A percentile compares a stretch with the other conserved stretches of the same genome.
Evolutionary conservation across 805 yeast species (phyloP).

Genomic region (Blastobotrys parvus): DNA sequence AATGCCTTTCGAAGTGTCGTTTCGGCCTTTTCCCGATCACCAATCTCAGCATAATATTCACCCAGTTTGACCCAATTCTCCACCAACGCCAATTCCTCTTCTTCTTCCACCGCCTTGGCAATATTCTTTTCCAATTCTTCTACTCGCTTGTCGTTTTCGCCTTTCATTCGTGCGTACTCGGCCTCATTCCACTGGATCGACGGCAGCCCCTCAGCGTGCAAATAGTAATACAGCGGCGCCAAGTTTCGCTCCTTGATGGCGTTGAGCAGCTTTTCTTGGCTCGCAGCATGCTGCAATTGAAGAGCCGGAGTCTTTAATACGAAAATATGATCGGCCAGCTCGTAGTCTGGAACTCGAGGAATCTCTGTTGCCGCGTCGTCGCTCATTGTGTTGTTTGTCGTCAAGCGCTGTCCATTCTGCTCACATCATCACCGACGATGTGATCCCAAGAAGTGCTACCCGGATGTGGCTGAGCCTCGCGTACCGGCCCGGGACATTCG

Average conservation of each 20-base stretch:
- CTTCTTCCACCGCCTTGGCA: constrained; percentile 54
- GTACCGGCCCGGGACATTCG: background rate
- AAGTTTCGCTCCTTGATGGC: constrained; percentile 53
- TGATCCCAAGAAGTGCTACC: background rate
- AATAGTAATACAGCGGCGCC: constrained; percentile 76
- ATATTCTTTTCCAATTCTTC: constrained; percentile 38
- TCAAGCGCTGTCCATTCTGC: background rate
- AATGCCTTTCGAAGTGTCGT: constrained; percentile 61
- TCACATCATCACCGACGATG: background rate
- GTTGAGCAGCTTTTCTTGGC: constrained; percentile 39
- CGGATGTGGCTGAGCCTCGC: background rate
- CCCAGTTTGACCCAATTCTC: constrained; percentile 74
- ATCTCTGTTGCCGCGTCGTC: background rate
- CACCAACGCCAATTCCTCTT: constrained; percentile 78
- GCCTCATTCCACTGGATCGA: constrained; percentile 50
- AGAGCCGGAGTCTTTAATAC: constrained; percentile 39
- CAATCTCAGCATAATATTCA: constrained; percentile 77
- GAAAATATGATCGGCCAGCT: constrained; percentile 73
- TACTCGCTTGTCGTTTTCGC: constrained; percentile 49
- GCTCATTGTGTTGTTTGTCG: background rate
- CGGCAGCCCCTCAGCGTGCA: constrained; percentile 40
- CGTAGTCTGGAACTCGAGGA: constrained; percentile 58
- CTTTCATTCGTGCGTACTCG: constrained; percentile 42
- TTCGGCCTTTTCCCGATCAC: constrained; percentile 68
- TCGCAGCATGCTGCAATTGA: constrained; percentile 9